These are phyloP conservation scores for Thraustochytrium striatum DNA, from an alignment of 352 stramenopile genomes.

Conservation along the genomic window DNA sequence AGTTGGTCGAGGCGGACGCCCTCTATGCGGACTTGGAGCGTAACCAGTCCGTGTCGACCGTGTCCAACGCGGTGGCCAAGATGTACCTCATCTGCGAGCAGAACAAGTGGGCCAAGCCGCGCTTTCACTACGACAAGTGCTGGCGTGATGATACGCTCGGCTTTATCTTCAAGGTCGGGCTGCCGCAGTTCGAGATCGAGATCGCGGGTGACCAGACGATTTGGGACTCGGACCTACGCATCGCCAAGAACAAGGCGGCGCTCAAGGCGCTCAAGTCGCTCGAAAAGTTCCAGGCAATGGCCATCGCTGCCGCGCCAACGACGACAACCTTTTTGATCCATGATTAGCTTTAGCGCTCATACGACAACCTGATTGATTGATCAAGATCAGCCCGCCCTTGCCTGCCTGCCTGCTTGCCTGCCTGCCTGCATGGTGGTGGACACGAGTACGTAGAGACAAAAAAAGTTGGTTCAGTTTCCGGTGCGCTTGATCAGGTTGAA, in stretches of 20 bases:
- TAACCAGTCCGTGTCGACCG: constrained; percentile 3
- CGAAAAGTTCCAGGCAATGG: neutral
- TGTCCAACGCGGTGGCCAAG: constrained; percentile 7
- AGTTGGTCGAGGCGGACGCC: neutral
- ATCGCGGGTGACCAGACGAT: constrained; percentile 6
- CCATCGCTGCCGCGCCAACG: neutral
- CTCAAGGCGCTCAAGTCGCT: constrained; percentile 31
- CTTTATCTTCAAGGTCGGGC: constrained; percentile 19
- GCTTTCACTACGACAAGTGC: neutral
- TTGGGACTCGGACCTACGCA: neutral
- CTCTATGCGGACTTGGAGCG: neutral
- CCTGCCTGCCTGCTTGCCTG: too few relatives aligned
- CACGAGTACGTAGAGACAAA: too few relatives aligned
- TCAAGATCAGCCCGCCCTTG: too few relatives aligned
- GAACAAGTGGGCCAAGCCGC: constrained; percentile 5
- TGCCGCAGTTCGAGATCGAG: constrained; percentile 38
- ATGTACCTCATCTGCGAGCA: constrained; percentile 12
- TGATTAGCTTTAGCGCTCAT: too few relatives aligned
- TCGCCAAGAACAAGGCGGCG: constrained; percentile 42
- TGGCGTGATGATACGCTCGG: too few relatives aligned
- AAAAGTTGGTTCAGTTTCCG: too few relatives aligned
- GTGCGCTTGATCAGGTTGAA: too few relatives aligned
- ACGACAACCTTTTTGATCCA: neutral
- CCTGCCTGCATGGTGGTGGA: too few relatives aligned
- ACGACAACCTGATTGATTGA: too few relatives aligned